Percentiles rank a stretch among this genome's conserved stretches.
phyloP scores from a whole-genome alignment of 2,329 filamentous ascomycete species.

The Teratosphaeriaceae sp. region DNA sequence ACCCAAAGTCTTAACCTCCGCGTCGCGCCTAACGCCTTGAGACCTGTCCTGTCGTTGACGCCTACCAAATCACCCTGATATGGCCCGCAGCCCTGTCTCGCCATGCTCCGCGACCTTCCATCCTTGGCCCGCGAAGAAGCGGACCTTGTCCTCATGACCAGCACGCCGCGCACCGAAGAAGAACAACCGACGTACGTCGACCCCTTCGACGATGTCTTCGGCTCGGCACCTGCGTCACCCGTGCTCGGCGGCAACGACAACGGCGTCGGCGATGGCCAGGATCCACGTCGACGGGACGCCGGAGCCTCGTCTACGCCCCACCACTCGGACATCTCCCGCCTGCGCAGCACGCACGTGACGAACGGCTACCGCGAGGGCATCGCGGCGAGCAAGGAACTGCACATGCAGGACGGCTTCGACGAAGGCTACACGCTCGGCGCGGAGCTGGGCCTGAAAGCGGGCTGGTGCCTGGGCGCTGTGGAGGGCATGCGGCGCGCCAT shows the following conservation, averaged over 20 bases:
- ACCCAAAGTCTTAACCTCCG: too few relatives aligned
- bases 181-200: slow-evolving; percentile 12
- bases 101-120: not conserved
- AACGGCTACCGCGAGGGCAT: slow-evolving; percentile 90
- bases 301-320: slow-evolving; percentile 18
- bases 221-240: slow-evolving; percentile 37
- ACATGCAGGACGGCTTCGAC: slow-evolving; percentile 84
- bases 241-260: slow-evolving; percentile 7
- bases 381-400: slow-evolving; percentile 63
- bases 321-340: slow-evolving; percentile 64
- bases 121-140: not conserved
- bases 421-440: slow-evolving; percentile 83
- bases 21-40: too few relatives aligned
- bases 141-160: not conserved
- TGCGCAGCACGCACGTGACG: slow-evolving; percentile 71
- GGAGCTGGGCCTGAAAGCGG: slow-evolving; percentile 66
- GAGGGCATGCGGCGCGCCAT: slow-evolving; percentile 53
- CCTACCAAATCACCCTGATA: too few relatives aligned
- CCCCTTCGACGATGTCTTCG: slow-evolving; percentile 42
- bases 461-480: slow-evolving; percentile 67
- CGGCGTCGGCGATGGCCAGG: not conserved
- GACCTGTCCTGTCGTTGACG: too few relatives aligned
- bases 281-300: too few relatives aligned
- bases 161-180: slow-evolving; percentile 6
- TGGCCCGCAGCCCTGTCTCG: not conserved